These are phyloP conservation scores for Pyronema omphalodes DNA, from an alignment of 495 filamentous ascomycete genomes.

Conservation along the genomic window DNA sequence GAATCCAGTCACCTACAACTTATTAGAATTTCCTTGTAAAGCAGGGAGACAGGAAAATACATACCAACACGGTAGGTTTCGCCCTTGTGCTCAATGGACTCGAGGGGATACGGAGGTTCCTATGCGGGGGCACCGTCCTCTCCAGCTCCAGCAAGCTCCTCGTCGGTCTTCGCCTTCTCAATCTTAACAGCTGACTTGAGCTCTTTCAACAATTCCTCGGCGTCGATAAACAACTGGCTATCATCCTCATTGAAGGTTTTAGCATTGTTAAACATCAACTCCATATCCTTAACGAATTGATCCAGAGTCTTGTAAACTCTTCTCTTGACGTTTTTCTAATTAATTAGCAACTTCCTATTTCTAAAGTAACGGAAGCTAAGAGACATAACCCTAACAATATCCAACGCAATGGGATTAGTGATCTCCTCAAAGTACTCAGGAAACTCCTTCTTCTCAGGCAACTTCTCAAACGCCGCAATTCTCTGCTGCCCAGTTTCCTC, in stretches of 20 bases:
- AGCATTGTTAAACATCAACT: slow-evolving; percentile 93
- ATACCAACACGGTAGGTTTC: slow-evolving; percentile 77
- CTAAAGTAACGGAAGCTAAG: neutral
- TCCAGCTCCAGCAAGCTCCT: slow-evolving; percentile 68
- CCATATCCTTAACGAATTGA: slow-evolving; percentile 73
- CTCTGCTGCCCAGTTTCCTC: slow-evolving; percentile 50
- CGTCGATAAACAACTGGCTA: slow-evolving; percentile 77
- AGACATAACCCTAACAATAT: slow-evolving; percentile 51
- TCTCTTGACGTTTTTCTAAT: slow-evolving; percentile 69
- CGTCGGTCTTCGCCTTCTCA: slow-evolving; percentile 81
- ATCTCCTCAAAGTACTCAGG: slow-evolving; percentile 85
- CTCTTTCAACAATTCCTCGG: slow-evolving; percentile 51
- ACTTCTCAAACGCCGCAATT: slow-evolving; percentile 67
- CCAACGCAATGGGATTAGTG: slow-evolving; percentile 78
- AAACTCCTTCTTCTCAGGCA: slow-evolving; percentile 72
- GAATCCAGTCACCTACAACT: slow-evolving; percentile 73
- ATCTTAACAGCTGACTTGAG: slow-evolving; percentile 56
- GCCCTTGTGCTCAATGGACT: slow-evolving; percentile 64
- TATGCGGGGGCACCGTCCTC: slow-evolving; percentile 10
- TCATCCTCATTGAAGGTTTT: slow-evolving; percentile 78
- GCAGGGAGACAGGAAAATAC: slow-evolving; percentile 15
- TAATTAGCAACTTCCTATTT: slow-evolving; percentile 1
- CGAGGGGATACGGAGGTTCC: slow-evolving; percentile 63
- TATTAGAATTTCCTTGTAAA: neutral
- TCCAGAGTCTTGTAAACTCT: slow-evolving; percentile 93